Evolutionary conservation across 805 yeast species (phyloP).

Genomic region (Saccharomyces kudriavzevii): DNA sequence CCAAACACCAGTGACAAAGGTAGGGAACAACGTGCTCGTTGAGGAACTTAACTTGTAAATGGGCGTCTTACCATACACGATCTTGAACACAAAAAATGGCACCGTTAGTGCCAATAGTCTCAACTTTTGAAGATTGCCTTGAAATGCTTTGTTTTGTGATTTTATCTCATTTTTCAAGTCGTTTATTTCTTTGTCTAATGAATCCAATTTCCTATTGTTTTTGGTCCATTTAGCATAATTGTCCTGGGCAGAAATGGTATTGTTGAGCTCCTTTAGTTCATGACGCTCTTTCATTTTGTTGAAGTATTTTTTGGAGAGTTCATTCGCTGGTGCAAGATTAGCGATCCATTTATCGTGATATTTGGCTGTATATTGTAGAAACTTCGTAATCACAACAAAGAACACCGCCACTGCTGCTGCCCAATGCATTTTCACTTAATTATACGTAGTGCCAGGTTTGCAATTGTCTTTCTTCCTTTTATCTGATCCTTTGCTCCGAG

Average conservation of each 20-base stretch:
- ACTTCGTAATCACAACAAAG: slow-evolving; percentile 15
- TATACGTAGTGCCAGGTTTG: background rate
- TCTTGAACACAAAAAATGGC: slow-evolving; percentile 26
- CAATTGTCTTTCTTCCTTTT: background rate
- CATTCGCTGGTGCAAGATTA: slow-evolving; percentile 15
- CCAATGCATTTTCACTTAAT: slow-evolving; percentile 8
- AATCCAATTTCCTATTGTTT: slow-evolving; percentile 63
- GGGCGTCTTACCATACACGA: slow-evolving; percentile 29
- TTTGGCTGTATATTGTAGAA: slow-evolving; percentile 17
- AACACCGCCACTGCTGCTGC: slow-evolving; percentile 12
- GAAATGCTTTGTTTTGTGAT: slow-evolving; percentile 4
- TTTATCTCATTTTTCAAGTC: slow-evolving; percentile 34
- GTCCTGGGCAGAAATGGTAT: slow-evolving; percentile 75
- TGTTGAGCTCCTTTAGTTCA: slow-evolving; percentile 44
- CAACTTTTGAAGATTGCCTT: slow-evolving; percentile 11
- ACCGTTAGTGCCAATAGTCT: slow-evolving; percentile 23
- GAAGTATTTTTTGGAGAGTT: slow-evolving; percentile 26
- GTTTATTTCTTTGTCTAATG: slow-evolving; percentile 45
- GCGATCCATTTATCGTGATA: slow-evolving; percentile 18
- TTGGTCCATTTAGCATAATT: slow-evolving; percentile 95
- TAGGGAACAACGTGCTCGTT: slow-evolving; percentile 23
- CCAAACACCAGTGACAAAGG: slow-evolving; percentile 24
- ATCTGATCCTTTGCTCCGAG: background rate
- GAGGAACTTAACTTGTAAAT: slow-evolving; percentile 22
- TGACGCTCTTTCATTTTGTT: slow-evolving; percentile 38